Percentiles rank a stretch among this genome's conserved stretches.
phyloP scores from a whole-genome alignment of 2,329 filamentous ascomycete species.

The Endoconidiophora laricicola region DNA sequence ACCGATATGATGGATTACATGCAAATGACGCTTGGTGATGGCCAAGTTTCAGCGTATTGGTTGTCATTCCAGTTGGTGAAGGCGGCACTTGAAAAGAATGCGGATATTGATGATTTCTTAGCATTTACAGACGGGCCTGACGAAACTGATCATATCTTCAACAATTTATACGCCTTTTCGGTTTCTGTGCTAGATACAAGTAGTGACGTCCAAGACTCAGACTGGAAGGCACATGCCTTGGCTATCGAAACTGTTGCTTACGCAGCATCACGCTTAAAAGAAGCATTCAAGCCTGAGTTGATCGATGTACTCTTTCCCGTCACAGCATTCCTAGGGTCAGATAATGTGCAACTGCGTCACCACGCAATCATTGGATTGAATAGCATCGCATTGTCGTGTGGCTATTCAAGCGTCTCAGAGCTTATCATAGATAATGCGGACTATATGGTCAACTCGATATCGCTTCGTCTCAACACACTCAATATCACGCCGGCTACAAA shows the following conservation, averaged over 20 bases:
- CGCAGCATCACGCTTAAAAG: conserved; percentile 48
- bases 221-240: conserved; percentile 63
- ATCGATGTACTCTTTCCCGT: conserved; percentile 85
- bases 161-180: conserved; percentile 56
- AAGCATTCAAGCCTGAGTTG: conserved; percentile 64
- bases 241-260: conserved; percentile 68
- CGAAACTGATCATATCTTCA: conserved; percentile 30
- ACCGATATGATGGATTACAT: conserved; percentile 48
- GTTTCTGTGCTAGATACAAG: conserved; percentile 42
- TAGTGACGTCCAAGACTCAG: conserved; percentile 29
- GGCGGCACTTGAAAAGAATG: conserved; percentile 31
- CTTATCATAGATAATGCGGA: conserved; percentile 84
- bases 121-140: conserved; percentile 26
- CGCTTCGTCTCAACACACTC: conserved; percentile 74
- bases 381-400: conserved; percentile 56
- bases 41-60: conserved; percentile 61
- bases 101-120: conserved; percentile 50
- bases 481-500: conserved; percentile 84
- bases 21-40: conserved; percentile 34
- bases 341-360: conserved; percentile 47
- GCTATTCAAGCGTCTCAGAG: conserved; percentile 56
- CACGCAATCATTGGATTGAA: conserved; percentile 78
- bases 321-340: conserved; percentile 71
- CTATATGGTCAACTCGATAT: conserved; percentile 89
- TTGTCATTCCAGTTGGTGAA: conserved; percentile 57